phyloP scores from a whole-genome alignment of 441 rosid genomes.

The Flueggea neowawraea region DNA sequence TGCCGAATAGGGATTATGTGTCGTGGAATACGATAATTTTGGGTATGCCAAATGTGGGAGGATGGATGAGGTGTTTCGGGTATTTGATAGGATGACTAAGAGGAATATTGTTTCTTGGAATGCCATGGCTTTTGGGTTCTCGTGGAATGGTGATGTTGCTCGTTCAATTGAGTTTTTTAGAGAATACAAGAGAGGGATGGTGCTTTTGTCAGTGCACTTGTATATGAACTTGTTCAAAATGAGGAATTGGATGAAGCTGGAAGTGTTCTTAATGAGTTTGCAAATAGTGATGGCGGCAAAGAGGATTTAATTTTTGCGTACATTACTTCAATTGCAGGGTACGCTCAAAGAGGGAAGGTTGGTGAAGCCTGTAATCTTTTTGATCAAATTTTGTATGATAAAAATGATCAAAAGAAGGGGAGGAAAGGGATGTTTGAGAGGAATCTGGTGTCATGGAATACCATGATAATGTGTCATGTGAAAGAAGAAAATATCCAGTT shows the following conservation, averaged over 20 bases:
- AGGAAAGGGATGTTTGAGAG: slow-evolving; percentile 18
- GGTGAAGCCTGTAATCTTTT: slow-evolving; percentile 41
- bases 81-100: too few relatives aligned
- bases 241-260: slow-evolving; percentile 48
- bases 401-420: slow-evolving; percentile 1
- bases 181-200: slow-evolving; percentile 40
- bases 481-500: slow-evolving; percentile 38
- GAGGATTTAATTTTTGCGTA: slow-evolving; percentile 40
- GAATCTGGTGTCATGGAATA: slow-evolving; percentile 40
- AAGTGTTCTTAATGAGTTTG: slow-evolving; percentile 25
- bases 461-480: slow-evolving; percentile 51
- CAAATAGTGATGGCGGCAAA: slow-evolving; percentile 14
- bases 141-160: slow-evolving; percentile 27
- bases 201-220: slow-evolving; percentile 42
- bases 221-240: slow-evolving; percentile 43
- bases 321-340: slow-evolving; percentile 55
- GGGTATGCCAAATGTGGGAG: too few relatives aligned
- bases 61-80: too few relatives aligned
- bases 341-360: slow-evolving; percentile 41
- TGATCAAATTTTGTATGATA: slow-evolving; percentile 36
- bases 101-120: slow-evolving; percentile 52
- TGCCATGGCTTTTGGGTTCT: slow-evolving; percentile 45
- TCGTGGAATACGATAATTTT: too few relatives aligned
- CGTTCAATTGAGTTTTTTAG: slow-evolving; percentile 31
- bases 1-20: too few relatives aligned